A percentile compares a stretch with the other conserved stretches of the same genome.
phyloP scores from a whole-genome alignment of 345 rosid species.

The Trapa incisa region DNA sequence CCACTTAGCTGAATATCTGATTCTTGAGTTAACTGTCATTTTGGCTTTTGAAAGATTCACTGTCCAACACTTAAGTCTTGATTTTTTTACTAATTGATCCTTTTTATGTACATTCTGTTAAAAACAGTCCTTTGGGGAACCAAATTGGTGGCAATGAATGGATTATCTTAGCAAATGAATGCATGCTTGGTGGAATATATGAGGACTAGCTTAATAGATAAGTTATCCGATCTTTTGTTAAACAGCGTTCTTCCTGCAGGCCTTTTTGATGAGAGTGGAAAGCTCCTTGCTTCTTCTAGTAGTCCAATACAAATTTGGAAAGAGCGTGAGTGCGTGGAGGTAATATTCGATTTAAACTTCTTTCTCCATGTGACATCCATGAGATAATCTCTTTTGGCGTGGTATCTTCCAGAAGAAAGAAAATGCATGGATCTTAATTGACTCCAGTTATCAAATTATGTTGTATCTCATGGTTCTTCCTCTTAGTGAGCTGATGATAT shows the following conservation, averaged over 20 bases:
- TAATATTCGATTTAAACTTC: slow-evolving; percentile 11
- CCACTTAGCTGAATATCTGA: neutral
- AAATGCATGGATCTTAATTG: too few relatives aligned
- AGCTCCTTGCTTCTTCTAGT: slow-evolving; percentile 71
- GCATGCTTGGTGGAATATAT: neutral
- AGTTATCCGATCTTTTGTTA: neutral
- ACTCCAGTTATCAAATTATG: too few relatives aligned
- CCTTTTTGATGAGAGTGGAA: slow-evolving; percentile 69
- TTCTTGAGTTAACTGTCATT: neutral
- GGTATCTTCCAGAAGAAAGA: too few relatives aligned
- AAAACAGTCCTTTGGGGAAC: too few relatives aligned
- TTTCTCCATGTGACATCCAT: neutral
- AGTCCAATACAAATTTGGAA: slow-evolving; percentile 97
- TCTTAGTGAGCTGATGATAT: neutral
- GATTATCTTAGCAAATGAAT: neutral
- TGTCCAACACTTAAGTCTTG: neutral
- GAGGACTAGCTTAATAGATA: neutral
- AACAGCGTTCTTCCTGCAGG: slow-evolving; percentile 27
- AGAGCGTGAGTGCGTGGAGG: slow-evolving; percentile 76
- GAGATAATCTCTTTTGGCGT: neutral
- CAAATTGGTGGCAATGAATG: neutral
- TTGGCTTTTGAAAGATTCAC: too few relatives aligned
- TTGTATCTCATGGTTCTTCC: too few relatives aligned
- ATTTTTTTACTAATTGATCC: too few relatives aligned
- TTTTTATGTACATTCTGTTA: too few relatives aligned